Conservation (phyloP, 78 protist species). For the Dictyostelium capitatum region DNA sequence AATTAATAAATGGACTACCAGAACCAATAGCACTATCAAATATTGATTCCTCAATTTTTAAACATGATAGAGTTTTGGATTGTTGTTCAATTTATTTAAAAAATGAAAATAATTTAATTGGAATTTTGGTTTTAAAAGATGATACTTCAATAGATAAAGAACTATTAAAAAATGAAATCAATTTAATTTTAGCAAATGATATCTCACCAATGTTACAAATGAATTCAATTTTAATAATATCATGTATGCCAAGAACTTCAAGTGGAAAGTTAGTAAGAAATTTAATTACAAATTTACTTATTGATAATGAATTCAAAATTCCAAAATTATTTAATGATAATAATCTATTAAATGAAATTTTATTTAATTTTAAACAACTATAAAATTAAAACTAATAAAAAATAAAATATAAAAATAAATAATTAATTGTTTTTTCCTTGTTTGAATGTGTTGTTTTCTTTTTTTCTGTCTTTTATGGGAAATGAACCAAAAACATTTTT, state of each 20-base stretch:
- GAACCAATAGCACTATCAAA: constrained; percentile 83
- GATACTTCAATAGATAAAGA: neutral
- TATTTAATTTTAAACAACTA: too few species aligned
- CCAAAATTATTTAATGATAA: neutral
- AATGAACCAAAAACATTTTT: too few species aligned
- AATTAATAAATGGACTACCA: constrained; percentile 82
- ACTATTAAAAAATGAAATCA: neutral
- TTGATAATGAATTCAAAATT: neutral
- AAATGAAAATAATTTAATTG: constrained; percentile 80
- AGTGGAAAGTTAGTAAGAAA: constrained; percentile 20
- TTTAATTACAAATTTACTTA: neutral
- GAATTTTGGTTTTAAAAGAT: neutral
- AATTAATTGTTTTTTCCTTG: too few species aligned
- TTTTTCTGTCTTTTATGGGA: too few species aligned
- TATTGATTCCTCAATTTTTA: constrained; percentile 83
- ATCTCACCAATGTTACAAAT: neutral
- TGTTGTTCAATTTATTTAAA: constrained; percentile 86
- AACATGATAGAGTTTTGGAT: constrained; percentile 61
- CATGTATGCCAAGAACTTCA: neutral
- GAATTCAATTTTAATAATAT: neutral
- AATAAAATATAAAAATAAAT: too few species aligned
- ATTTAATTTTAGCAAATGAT: neutral
- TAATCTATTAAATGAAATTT: too few species aligned
- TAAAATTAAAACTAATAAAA: too few species aligned
- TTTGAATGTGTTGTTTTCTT: too few species aligned